These are phyloP conservation scores for Entomortierella parvispora DNA, from an alignment of 192 early-diverging fungal species.

Conservation along the genomic window DNA sequence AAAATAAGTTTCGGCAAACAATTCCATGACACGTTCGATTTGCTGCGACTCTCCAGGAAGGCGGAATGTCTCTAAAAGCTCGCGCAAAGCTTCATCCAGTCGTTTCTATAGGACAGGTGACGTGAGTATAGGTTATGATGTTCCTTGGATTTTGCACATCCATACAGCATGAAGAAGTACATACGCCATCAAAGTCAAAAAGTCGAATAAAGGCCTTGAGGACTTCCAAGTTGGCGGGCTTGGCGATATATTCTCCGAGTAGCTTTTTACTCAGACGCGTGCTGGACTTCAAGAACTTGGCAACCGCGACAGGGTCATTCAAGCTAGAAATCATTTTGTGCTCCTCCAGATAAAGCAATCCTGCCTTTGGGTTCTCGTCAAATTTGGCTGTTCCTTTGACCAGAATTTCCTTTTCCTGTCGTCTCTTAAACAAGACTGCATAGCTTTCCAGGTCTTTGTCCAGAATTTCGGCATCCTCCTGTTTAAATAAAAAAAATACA, in stretches of 20 bases:
- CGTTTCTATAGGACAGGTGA: conserved; percentile 70
- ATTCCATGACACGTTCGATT: conserved; percentile 94
- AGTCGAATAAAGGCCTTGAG: conserved; percentile 83
- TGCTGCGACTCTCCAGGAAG: conserved; percentile 98
- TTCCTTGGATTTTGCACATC: no score
- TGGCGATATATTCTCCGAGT: conserved; percentile 91
- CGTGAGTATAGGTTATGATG: not conserved
- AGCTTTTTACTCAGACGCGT: conserved; percentile 88
- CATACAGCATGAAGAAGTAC: conserved; percentile 14
- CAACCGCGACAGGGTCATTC: conserved; percentile 68
- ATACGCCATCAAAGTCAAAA: conserved; percentile 89
- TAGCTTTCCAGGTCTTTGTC: conserved; percentile 26
- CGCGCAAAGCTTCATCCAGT: conserved; percentile 94
- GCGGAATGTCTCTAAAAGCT: conserved; percentile 92
- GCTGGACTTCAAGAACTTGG: conserved; percentile 80
- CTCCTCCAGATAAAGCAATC: conserved; percentile 83
- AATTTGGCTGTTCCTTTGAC: conserved; percentile 83
- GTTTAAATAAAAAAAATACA: conserved; percentile 12
- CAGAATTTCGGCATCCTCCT: conserved; percentile 36
- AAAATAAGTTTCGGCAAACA: conserved; percentile 88
- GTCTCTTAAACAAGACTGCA: conserved; percentile 55
- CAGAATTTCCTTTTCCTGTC: conserved; percentile 82
- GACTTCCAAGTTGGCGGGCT: conserved; percentile 86
- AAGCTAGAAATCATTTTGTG: conserved; percentile 53
- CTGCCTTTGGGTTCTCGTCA: conserved; percentile 88